These are phyloP conservation scores for Cicer judaicum DNA, from an alignment of 306 rosid species.

Conservation along the genomic window DNA sequence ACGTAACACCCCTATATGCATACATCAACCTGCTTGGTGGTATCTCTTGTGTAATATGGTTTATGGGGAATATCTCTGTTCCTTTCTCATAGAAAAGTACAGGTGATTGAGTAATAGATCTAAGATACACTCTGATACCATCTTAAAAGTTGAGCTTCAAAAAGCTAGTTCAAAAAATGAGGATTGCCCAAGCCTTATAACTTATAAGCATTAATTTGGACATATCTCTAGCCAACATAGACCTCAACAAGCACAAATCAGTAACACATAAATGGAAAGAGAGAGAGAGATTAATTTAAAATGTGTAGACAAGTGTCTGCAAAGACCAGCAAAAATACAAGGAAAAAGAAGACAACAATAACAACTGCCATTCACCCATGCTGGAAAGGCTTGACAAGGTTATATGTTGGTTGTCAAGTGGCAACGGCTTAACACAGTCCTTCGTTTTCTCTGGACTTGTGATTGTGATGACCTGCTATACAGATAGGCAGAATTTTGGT, in stretches of 20 bases:
- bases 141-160: neutral
- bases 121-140: neutral
- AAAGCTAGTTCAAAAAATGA: neutral
- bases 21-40: neutral
- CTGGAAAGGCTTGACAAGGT: neutral
- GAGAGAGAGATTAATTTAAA: neutral
- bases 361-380: neutral
- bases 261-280: neutral
- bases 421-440: neutral
- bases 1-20: neutral
- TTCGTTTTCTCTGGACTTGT: neutral
- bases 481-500: neutral
- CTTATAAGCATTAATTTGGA: neutral
- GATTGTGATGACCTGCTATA: neutral
- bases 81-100: neutral
- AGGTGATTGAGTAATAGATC: neutral
- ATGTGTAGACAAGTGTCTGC: neutral
- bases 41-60: constrained; percentile 5
- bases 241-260: constrained; percentile 3
- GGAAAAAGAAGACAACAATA: constrained; percentile 2
- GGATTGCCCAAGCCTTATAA: neutral
- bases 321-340: neutral
- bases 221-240: neutral
- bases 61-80: neutral
- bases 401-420: neutral